Evolutionary conservation across 1,284 basidiomycete genomes (phyloP).

Genomic region (Malassezia furfur): DNA sequence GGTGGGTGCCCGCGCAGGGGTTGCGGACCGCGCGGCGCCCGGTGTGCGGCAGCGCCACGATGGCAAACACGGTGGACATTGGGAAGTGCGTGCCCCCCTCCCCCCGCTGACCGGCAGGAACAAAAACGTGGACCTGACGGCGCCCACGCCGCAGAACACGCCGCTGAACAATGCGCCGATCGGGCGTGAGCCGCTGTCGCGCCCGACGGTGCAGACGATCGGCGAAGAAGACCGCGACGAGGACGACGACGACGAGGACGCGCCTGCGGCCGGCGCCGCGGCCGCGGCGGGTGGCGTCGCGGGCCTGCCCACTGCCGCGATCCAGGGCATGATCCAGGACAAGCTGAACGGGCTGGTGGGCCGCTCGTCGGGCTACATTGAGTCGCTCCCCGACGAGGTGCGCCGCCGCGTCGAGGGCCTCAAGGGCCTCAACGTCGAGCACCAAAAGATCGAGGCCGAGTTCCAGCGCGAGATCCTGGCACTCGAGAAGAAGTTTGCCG

Average conservation of each 20-base stretch:
- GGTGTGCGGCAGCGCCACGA: background rate
- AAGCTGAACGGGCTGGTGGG: constrained; percentile 62
- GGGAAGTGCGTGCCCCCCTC: constrained; percentile 24
- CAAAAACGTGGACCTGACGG: constrained; percentile 48
- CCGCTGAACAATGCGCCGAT: constrained; percentile 63
- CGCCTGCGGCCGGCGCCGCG: background rate
- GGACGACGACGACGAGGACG: background rate
- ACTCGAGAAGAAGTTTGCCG: constrained; percentile 93
- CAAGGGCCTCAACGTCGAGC: constrained; percentile 87
- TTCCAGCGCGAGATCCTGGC: constrained; percentile 94
- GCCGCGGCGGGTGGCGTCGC: background rate
- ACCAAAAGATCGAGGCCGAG: constrained; percentile 83
- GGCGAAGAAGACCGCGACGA: constrained; percentile 40
- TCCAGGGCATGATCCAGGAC: constrained; percentile 49
- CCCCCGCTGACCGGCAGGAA: constrained; percentile 17
- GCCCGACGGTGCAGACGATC: constrained; percentile 51
- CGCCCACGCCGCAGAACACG: constrained; percentile 73
- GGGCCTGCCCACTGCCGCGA: constrained; percentile 36
- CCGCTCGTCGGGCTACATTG: constrained; percentile 73
- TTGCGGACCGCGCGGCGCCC: background rate
- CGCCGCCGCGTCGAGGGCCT: constrained; percentile 80
- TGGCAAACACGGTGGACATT: constrained; percentile 27
- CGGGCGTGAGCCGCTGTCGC: constrained; percentile 53
- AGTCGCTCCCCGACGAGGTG: constrained; percentile 70
- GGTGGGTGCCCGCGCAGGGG: background rate